Evolutionary conservation across 1,139 yeast genomes (phyloP).

Genomic region (Kurtzmaniella quercitrusa): DNA sequence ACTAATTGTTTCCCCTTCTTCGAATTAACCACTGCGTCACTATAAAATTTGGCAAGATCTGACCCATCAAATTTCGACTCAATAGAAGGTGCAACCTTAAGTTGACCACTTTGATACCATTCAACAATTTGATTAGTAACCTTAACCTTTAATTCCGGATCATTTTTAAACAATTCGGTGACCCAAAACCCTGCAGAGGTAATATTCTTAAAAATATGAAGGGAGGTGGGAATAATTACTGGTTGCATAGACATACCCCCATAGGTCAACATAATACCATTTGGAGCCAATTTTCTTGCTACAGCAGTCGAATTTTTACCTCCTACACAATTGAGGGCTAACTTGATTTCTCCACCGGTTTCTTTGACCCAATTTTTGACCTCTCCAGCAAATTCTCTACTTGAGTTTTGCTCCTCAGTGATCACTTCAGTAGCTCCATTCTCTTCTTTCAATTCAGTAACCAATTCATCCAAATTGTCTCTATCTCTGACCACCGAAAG

Average conservation of each 20-base stretch:
- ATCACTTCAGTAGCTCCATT: conserved; percentile 88
- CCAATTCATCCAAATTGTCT: conserved; percentile 62
- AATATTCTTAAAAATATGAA: conserved; percentile 84
- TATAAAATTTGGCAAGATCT: conserved; percentile 47
- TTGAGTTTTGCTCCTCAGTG: conserved; percentile 78
- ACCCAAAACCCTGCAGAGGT: conserved; percentile 93
- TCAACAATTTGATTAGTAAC: conserved; percentile 60
- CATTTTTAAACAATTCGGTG: conserved; percentile 65
- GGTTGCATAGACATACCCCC: conserved; percentile 99
- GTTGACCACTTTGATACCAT: conserved; percentile 62
- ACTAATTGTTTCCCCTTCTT: conserved; percentile 42
- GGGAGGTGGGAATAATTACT: conserved; percentile 79
- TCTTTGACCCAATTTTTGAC: conserved; percentile 63
- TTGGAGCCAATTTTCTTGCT: conserved; percentile 69
- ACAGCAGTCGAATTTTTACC: conserved; percentile 79
- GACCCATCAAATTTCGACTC: conserved; percentile 43
- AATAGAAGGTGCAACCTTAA: conserved; percentile 56
- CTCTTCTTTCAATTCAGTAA: conserved; percentile 44
- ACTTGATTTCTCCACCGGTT: conserved; percentile 51
- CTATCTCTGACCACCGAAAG: conserved; percentile 87
- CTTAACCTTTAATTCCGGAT: conserved; percentile 57
- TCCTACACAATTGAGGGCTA: conserved; percentile 91
- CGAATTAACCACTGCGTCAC: conserved; percentile 48
- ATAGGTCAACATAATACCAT: conserved; percentile 78
- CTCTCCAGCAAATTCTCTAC: conserved; percentile 57